Base-by-base conservation (phyloP, 495 filamentous ascomycete species). In the Pyrenopolyporus hunteri region DNA sequence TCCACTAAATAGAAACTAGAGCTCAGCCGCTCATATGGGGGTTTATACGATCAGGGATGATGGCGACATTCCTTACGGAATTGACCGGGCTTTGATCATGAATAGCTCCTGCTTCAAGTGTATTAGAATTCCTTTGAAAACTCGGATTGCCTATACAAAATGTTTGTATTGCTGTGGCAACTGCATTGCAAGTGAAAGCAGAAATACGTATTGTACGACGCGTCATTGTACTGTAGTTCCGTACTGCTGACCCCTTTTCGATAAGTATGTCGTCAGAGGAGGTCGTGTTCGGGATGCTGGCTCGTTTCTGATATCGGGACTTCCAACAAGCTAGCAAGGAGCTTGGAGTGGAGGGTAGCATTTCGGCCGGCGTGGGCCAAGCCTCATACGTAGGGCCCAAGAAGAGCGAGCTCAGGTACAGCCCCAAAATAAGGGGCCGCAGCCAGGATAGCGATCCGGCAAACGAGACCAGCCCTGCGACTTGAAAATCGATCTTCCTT, bases 241-340 rank as follows among this genome's bases (percentile, higher is more conserved):
- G 32, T 37, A 37, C 44, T 32, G 50, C 0, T 36, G 19, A 26
- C 55, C 55, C 62, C 56, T 59, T 59, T 58, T 56, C 13, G 20
- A 55, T 6, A 51, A 54, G 62, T 56, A 51, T 59, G 62, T 56
- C 49, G 62, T 56, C 50, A 55, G 55, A 42, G 29, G 33, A 48
- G 40, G 51, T 66, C 63, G 63, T 66, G 63, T 66, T 66, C 57
- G 63, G n/a, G 52, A 45, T 25, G 35, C 16, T 66, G 47, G 52
- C 46, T 54, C 54, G 57, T 61, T 61, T 66, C 63, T 66, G 63
- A 66, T 66, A 57, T 66, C 63, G 63, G 63, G 63, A 66, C 19
- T 62, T 54, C 52, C 63, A 61, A 53, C 63, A 48, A 43, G 29
- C 42, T 60, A 53, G 26, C 46, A 53, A 57, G 52, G 46, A 51